These are phyloP conservation scores for Candida anglica DNA, from an alignment of 805 yeast genomes.

Conservation along the genomic window DNA sequence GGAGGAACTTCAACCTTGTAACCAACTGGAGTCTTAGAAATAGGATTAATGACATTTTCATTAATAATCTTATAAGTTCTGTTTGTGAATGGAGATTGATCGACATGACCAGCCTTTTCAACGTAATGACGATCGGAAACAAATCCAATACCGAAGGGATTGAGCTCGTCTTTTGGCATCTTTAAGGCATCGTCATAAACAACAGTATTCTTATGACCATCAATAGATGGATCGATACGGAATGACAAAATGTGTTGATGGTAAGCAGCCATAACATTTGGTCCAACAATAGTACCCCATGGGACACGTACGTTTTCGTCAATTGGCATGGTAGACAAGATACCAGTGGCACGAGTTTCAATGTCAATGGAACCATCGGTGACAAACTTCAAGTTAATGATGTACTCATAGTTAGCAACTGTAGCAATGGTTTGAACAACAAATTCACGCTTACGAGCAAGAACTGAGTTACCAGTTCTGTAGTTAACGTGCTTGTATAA, in stretches of 20 bases:
- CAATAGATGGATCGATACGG: slow-evolving; percentile 79
- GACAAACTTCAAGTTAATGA: slow-evolving; percentile 65
- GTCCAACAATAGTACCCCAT: slow-evolving; percentile 74
- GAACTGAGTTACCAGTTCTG: slow-evolving; percentile 67
- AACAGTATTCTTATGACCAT: slow-evolving; percentile 75
- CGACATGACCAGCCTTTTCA: slow-evolving; percentile 68
- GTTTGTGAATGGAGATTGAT: slow-evolving; percentile 71
- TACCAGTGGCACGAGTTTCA: slow-evolving; percentile 84
- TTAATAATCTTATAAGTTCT: slow-evolving; percentile 74
- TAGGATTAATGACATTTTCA: slow-evolving; percentile 66
- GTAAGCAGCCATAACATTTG: slow-evolving; percentile 78
- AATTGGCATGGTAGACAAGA: slow-evolving; percentile 78
- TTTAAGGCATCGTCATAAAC: slow-evolving; percentile 65
- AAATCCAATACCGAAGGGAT: slow-evolving; percentile 71
- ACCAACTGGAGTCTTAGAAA: slow-evolving; percentile 69
- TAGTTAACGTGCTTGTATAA: slow-evolving; percentile 77
- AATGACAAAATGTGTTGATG: slow-evolving; percentile 79
- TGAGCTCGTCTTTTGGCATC: slow-evolving; percentile 52
- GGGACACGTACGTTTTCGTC: slow-evolving; percentile 65
- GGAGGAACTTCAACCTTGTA: slow-evolving; percentile 74
- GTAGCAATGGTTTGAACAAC: slow-evolving; percentile 79
- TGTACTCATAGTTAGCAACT: slow-evolving; percentile 81
- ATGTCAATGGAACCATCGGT: slow-evolving; percentile 76
- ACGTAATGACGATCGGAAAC: slow-evolving; percentile 57
- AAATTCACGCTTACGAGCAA: slow-evolving; percentile 74